Conservation (phyloP, 192 early-diverging fungal species). For the Entomortierella beljakovae region DNA sequence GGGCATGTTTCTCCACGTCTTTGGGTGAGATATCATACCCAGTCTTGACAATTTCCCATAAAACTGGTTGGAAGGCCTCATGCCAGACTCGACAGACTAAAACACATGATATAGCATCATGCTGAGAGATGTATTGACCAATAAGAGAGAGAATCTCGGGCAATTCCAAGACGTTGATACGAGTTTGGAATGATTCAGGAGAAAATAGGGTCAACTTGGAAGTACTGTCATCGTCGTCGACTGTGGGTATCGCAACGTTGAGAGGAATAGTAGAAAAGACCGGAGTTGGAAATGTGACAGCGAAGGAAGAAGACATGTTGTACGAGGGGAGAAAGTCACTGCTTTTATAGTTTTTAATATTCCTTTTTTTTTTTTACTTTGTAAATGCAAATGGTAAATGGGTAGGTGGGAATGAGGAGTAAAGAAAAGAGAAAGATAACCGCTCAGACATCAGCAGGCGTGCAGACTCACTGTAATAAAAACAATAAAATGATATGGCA, state of each 20-base stretch:
- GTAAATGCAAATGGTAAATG: background rate
- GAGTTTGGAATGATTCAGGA: background rate
- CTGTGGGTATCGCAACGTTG: background rate
- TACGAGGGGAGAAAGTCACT: background rate
- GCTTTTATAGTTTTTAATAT: too few relatives aligned
- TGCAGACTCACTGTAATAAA: too few relatives aligned
- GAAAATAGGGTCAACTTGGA: background rate
- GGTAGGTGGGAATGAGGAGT: background rate
- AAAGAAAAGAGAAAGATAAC: background rate
- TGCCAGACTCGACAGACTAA: conserved; percentile 29
- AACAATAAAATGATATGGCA: background rate
- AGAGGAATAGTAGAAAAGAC: background rate
- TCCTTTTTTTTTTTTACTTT: background rate
- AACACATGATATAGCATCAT: conserved; percentile 25
- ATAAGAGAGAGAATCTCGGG: conserved; percentile 35
- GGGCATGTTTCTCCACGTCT: conserved; percentile 8
- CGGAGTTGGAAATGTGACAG: background rate
- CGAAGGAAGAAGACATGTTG: background rate
- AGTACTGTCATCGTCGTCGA: background rate
- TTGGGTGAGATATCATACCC: conserved; percentile 19
- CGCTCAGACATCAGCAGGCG: too few relatives aligned
- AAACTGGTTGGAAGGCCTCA: conserved; percentile 15
- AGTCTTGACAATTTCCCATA: conserved; percentile 40
- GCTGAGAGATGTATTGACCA: conserved; percentile 14
- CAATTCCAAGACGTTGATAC: conserved; percentile 11